Conservation (phyloP, 257 asterid species). For the Echites panduratus region DNA sequence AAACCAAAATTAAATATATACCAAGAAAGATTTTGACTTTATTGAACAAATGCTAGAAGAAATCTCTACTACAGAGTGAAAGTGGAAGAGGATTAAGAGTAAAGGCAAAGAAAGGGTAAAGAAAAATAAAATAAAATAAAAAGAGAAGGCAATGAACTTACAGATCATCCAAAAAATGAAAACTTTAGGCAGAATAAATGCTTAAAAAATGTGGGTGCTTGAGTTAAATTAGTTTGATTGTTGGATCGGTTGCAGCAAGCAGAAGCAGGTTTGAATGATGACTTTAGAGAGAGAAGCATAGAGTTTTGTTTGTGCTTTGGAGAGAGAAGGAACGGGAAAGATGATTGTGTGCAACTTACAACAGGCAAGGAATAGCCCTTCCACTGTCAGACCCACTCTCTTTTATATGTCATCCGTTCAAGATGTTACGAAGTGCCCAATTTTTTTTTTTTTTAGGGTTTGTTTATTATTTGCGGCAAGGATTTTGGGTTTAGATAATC, state of each 20-base stretch:
- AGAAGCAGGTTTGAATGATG: conserved; percentile 20
- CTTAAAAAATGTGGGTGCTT: conserved; percentile 9
- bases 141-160: conserved; percentile 14
- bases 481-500: too few species aligned
- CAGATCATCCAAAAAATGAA: conserved; percentile 37
- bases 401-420: not conserved
- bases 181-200: conserved; percentile 5
- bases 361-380: not conserved
- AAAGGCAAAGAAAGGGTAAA: conserved; percentile 21
- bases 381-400: not conserved
- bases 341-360: not conserved
- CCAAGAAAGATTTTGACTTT: conserved; percentile 17
- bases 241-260: conserved; percentile 26
- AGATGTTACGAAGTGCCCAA: not conserved
- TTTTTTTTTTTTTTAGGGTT: too few species aligned
- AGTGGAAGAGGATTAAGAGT: conserved; percentile 5
- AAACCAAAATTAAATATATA: conserved; percentile 11
- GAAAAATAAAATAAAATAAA: conserved; percentile 4
- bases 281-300: conserved; percentile 3
- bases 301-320: not conserved
- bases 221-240: conserved; percentile 8
- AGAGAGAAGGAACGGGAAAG: not conserved
- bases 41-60: not conserved
- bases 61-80: conserved; percentile 4
- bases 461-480: too few species aligned